Evolutionary conservation across 257 asterid species (phyloP), one percentile per base, ranked within the genome.

Genomic region (Rubia yunnanensis): DNA sequence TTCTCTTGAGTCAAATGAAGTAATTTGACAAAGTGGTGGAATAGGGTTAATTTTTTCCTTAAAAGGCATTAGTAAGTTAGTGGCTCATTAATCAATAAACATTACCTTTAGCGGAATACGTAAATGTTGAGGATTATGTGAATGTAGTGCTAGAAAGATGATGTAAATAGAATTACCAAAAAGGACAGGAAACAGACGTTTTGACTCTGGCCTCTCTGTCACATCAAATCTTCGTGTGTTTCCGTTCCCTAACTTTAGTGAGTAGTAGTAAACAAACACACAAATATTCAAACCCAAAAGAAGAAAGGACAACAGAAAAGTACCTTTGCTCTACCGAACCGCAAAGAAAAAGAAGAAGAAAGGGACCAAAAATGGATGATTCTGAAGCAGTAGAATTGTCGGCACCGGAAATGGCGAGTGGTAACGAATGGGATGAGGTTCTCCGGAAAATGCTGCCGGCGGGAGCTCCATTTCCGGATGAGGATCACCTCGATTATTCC

Each of bases 401-500:
- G 13, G 58, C 3, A 14, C 24, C 10, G 30, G 41, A 64, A 27
- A 34, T 11, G 30, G 56, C 26, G 15, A 26, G 15, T 3, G 49
- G 49, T 10, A 63, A 48, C 52, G 23, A 61, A 2, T 87, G 92
- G 89, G 84, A 76, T 70, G 78, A 76, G 48, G 71, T 81, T 69
- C 78, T 87, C 28, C 62, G 86, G 35, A 77, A 76, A 69, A 77
- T 87, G 95, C 67, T 87, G 62, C 95, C 95, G 50, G 84, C 80
- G 44, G 95, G 95, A 65, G 95, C 95, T 27, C 95, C 95, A 5
- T 41, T 87, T 39, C 95, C 86, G 50, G 83, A 83, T 53, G 95
- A 87, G 60, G 92, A 87, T 55, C 85, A 87, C 66, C 87, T 87
- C 41, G 95, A 87, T 70, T 85, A 83, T 80, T 85, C 95, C 55